Base-by-base conservation (phyloP, 129 eudicot genomes). In the Mikania micrantha region DNA sequence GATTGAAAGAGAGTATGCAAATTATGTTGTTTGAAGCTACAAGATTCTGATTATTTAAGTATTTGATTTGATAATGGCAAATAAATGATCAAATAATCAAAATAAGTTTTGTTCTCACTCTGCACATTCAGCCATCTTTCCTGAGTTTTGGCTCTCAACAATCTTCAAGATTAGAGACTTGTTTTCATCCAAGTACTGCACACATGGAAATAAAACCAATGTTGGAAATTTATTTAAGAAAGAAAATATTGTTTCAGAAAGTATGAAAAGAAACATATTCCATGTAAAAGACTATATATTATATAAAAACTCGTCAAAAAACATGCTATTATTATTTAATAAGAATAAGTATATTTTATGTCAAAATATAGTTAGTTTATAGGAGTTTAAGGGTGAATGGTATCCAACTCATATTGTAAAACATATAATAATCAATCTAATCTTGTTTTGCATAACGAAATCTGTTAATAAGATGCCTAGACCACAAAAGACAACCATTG, bases 131-230 rank as follows among this genome's bases (percentile, higher is more conserved):
- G 85, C 89, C 73, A 94, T 78, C 67, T 87, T 94, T 71, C 99
- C 99, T 0, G 93, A 84, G 80, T 89, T 94, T 69, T 94, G 99
- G 79, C 95, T 89, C 80, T 94, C 99, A 62, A 94, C 96, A 75
- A 94, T 94, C 90, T 85, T 93, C 70, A 93, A 84, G 50, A 93
- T 93, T 77, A 93, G 81, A 34, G 99, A 84, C 79, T 93, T 93
- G 87, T 93, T 93, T 80, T 93, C 99, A 85, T 93, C 99, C 57
- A 93, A 82, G 79, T 84, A 93, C 98, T 93, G 83, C 85, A 70
- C 10, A 60, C 9, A 64, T 19, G 44, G 35, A 64, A 47, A 49
- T 15, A 58, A 65, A 73, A 35, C 45, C 60, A 62, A 35, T 9
- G 29, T 58, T 50, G 17, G 24, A 1, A 44, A 36, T 29, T 25